phyloP scores from a whole-genome alignment of 768 basidiomycete genomes.

The Naganishia onofrii region DNA sequence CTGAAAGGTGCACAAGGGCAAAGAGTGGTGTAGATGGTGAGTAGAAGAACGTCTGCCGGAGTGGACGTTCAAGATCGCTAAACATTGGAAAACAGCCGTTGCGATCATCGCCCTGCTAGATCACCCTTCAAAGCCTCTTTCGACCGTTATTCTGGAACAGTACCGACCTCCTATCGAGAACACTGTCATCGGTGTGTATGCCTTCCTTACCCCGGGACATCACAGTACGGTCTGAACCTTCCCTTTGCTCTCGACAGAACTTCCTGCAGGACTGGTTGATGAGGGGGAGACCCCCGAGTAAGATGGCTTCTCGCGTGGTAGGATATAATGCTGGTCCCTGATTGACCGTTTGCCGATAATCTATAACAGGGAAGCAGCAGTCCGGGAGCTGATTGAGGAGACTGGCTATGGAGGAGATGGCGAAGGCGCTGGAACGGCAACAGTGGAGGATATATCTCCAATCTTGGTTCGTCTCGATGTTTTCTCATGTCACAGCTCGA shows the following conservation, averaged over 20 bases:
- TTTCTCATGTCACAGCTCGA: not conserved
- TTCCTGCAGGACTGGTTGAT: slow-evolving; percentile 70
- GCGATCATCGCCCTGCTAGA: slow-evolving; percentile 76
- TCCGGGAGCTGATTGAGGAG: slow-evolving; percentile 88
- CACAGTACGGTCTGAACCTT: not conserved
- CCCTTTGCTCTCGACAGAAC: slow-evolving; percentile 31
- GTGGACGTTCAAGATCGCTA: no score
- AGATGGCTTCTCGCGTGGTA: slow-evolving; percentile 22
- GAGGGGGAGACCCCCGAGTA: slow-evolving; percentile 75
- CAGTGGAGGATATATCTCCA: slow-evolving; percentile 53
- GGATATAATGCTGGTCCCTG: not conserved
- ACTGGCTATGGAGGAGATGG: slow-evolving; percentile 64
- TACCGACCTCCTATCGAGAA: slow-evolving; percentile 83
- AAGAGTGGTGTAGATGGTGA: slow-evolving; percentile 76
- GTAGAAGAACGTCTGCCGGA: slow-evolving; percentile 1
- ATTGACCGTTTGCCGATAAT: not conserved
- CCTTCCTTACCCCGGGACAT: not conserved
- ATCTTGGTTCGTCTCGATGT: slow-evolving; percentile 39
- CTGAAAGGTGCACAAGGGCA: slow-evolving; percentile 75
- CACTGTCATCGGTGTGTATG: slow-evolving; percentile 65
- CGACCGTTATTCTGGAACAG: slow-evolving; percentile 84
- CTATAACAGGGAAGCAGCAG: slow-evolving; percentile 59
- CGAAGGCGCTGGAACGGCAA: slow-evolving; percentile 52
- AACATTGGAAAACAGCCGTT: slow-evolving; percentile 60
- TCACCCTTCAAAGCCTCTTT: slow-evolving; percentile 56